These are phyloP conservation scores for Pyracantha coccinea DNA, from an alignment of 331 rosid species.

Conservation along the genomic window DNA sequence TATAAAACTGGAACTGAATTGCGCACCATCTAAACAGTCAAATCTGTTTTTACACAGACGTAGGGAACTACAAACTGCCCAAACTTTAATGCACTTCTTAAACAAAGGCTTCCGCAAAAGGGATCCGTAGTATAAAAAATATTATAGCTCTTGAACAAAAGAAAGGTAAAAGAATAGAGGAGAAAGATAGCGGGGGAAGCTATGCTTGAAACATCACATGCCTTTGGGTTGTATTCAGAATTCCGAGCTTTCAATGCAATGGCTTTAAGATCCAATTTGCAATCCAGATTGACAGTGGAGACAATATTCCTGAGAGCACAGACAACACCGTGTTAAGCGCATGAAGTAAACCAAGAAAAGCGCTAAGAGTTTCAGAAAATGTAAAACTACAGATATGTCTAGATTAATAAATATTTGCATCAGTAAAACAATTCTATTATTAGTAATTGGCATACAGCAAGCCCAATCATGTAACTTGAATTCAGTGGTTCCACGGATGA, in stretches of 20 bases:
- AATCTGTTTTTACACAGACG: not conserved
- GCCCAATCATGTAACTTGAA: not conserved
- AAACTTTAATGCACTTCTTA: not conserved
- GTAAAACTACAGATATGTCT: not conserved
- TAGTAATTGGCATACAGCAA: not conserved
- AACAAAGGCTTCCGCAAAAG: not conserved
- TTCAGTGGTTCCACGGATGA: not conserved
- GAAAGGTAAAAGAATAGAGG: too few species aligned
- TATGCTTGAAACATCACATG: slow-evolving; percentile 14
- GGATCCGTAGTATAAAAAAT: not conserved
- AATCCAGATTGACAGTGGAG: slow-evolving; percentile 90
- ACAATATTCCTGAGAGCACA: slow-evolving; percentile 64
- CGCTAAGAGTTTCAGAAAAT: not conserved
- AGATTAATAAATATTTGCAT: too few species aligned
- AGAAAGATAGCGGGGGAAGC: not conserved
- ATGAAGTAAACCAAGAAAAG: not conserved
- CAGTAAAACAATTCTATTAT: too few species aligned
- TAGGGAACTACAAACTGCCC: not conserved
- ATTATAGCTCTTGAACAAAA: not conserved
- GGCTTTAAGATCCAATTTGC: slow-evolving; percentile 88
- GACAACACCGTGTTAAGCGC: not conserved
- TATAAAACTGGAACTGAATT: not conserved
- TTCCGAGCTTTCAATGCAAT: slow-evolving; percentile 93
- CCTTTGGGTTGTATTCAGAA: slow-evolving; percentile 98
- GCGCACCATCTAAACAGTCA: not conserved